Evolutionary conservation across 495 filamentous ascomycete genomes (phyloP), one percentile per base, ranked within the genome.

Genomic region (Cryomyces minteri): DNA sequence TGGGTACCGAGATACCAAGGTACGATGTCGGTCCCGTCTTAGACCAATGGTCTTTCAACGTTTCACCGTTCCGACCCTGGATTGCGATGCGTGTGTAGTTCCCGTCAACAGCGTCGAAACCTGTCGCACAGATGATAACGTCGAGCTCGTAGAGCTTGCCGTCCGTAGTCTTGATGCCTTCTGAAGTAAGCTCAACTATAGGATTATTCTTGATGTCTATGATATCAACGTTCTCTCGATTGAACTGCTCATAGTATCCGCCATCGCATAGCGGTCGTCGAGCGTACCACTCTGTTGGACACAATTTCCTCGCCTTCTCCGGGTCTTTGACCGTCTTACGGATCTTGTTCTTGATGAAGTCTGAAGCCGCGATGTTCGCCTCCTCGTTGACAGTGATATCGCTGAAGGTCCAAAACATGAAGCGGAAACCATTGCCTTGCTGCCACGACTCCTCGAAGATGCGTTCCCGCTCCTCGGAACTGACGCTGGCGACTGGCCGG

Each of bases 181-280:
- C 25, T 9, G n/a, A 18, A 30, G 39, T 46, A 39, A 53, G 31
- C n/a, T 40, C 1, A 1, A 18, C 30, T 39, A 55, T 53, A 31
- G 54, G 52, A 6, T 45, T 54, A 10, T 51, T 46, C 7, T 47
- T 45, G 11, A 57, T 45, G 40, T 46, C 28, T 4, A 52, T 46
- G 12, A 57, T 29, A 7, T 54, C 42, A 8, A 54, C 52, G 40
- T 54, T 39, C n/a, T 48, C 38, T 6, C 39, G 48, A 34, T 56
- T 56, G 46, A 54, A 56, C 37, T 39, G n/a, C 30, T 56, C 51
- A 39, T 41, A 56, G 54, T 55, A 57, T 5, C 33, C 28, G 9
- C 25, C 12, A 31, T 46, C 48, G 10, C 46, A 47, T 31, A 46
- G 41, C 4, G 48, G 48, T 14, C 48, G 9, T 42, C 44, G 33